These are phyloP conservation scores for Gleditsia sinensis DNA, from an alignment of 306 rosid genomes.

Conservation along the genomic window DNA sequence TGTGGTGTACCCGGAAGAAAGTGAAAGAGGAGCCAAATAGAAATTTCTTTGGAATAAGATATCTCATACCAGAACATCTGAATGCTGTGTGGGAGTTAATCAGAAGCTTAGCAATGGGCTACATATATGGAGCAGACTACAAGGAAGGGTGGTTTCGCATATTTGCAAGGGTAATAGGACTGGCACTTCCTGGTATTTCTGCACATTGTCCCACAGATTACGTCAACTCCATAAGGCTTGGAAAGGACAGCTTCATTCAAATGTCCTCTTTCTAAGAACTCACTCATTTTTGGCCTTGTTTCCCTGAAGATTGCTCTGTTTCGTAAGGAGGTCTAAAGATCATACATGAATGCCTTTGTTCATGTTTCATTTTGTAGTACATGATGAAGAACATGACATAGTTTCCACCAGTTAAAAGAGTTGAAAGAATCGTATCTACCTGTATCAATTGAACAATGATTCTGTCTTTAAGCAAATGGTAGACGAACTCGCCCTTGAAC, in stretches of 20 bases:
- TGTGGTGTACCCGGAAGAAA: constrained; percentile 40
- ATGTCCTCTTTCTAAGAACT: constrained; percentile 41
- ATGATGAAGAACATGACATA: too few species aligned
- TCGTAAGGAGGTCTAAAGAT: constrained; percentile 17
- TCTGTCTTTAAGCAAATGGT: too few species aligned
- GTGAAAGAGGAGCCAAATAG: constrained; percentile 71
- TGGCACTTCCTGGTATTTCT: constrained; percentile 66
- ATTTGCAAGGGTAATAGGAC: constrained; percentile 54
- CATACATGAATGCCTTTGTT: background rate
- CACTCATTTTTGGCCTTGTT: constrained; percentile 5
- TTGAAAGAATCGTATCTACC: too few species aligned
- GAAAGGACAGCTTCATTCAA: constrained; percentile 38
- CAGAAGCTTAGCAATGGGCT: constrained; percentile 62
- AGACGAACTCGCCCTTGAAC: too few species aligned
- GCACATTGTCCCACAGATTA: constrained; percentile 69
- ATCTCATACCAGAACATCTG: constrained; percentile 46
- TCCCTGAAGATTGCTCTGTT: background rate
- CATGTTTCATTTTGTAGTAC: too few species aligned
- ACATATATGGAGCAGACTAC: constrained; percentile 59
- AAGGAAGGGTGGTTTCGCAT: constrained; percentile 68
- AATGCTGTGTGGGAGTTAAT: constrained; percentile 78
- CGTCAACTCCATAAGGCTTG: constrained; percentile 66
- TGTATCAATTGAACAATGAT: too few species aligned
- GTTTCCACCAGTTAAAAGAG: too few species aligned
- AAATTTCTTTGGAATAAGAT: constrained; percentile 59